Evolutionary conservation across 441 rosid species (phyloP), one percentile per base, ranked within the genome.

Genomic region (Corymbia calophylla): DNA sequence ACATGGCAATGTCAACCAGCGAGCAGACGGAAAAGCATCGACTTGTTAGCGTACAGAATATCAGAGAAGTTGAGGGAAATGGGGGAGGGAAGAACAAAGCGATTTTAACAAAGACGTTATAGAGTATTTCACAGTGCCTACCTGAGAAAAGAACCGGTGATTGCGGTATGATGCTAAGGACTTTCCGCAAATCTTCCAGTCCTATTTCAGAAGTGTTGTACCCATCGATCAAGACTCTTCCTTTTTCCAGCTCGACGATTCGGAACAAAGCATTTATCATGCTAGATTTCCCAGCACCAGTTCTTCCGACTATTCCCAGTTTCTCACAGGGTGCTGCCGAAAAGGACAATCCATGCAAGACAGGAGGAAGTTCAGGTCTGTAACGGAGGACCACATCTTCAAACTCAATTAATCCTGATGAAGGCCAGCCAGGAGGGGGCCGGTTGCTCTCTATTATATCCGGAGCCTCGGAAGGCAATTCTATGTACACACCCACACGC

Each of bases 261-360:
- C 99, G 94, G 87, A 97, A 97, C 89, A 97, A 94, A 23, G 99
- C 95, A 95, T 97, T 97, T 77, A 97, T 91, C 95, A 97, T 96
- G 93, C 99, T 97, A 89, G 99, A 97, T 91, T 97, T 97, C 88
- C 99, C 99, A 47, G 99, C 99, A 10, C 99, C 99, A 23, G 99
- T 97, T 91, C 99, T 95, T 92, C 99, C 99, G 64, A 97, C 99
- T 88, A 97, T 95, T 81, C 99, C 99, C 81, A 97, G 94, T 93
- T 97, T 97, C 90, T 97, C 98, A 87, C 95, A 92, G 18, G 99
- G 96, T 91, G 95, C 92, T 88, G 95, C 89, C 17, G 92, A 73
- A 92, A 97, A 97, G 11, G 98, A 96, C 89, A 97, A 89, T 86
- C 94, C 99, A 93, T 95, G 98, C 87, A 97, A 91, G 88, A 97